Percentiles rank a stretch among this genome's conserved stretches.
Conservation (phyloP, 805 yeast genomes). For the Cyberlindnera mycetangii region DNA sequence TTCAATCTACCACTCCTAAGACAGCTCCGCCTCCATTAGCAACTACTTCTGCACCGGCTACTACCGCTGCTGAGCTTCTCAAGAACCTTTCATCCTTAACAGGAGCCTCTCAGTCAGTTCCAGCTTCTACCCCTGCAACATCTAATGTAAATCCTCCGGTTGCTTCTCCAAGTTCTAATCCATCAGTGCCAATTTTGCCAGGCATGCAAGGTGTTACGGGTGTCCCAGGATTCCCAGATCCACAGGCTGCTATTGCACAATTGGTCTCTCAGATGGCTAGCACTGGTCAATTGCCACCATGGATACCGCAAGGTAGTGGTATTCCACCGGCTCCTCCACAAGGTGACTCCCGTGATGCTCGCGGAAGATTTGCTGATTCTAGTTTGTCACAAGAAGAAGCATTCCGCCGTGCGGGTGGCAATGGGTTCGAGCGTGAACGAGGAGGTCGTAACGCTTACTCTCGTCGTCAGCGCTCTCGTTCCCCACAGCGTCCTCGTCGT, state of each 20-base stretch:
- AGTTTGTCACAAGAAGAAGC: constrained; percentile 27
- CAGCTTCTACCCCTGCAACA: constrained; percentile 7
- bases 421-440: constrained; percentile 17
- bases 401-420: constrained; percentile 26
- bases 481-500: constrained; percentile 26
- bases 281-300: constrained; percentile 26
- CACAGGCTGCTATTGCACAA: constrained; percentile 41
- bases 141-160: too few species aligned
- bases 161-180: constrained; percentile 2
- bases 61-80: constrained; percentile 59
- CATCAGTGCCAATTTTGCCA: background rate
- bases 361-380: constrained; percentile 12
- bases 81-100: constrained; percentile 63
- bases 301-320: constrained; percentile 22
- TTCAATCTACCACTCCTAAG: constrained; percentile 66
- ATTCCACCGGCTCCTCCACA: constrained; percentile 10
- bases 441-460: constrained; percentile 20
- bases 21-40: constrained; percentile 32
- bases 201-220: constrained; percentile 2
- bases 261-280: constrained; percentile 24
- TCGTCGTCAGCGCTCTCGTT: constrained; percentile 28
- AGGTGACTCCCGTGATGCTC: constrained; percentile 10
- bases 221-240: constrained; percentile 28
- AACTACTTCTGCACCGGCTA: constrained; percentile 39
- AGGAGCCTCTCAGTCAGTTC: constrained; percentile 24